Percentiles rank a stretch among this genome's conserved stretches.
Conservation (phyloP, 2,329 filamentous ascomycete genomes). For the Fusarium anguioides region DNA sequence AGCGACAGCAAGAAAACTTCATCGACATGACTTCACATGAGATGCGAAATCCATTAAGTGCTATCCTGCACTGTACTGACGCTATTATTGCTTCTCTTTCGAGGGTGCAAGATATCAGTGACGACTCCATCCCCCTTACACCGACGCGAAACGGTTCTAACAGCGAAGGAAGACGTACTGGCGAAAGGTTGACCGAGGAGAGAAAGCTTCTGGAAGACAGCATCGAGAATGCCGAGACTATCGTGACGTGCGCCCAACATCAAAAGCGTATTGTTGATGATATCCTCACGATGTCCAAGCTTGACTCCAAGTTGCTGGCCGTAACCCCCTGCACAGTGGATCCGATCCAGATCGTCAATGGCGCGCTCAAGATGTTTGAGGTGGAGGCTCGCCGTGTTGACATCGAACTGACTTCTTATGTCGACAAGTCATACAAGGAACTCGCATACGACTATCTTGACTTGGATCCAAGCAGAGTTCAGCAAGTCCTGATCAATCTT, state of each 20-base stretch:
- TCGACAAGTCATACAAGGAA: conserved; percentile 70
- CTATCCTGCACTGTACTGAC: conserved; percentile 79
- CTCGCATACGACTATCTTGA: conserved; percentile 72
- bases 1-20: conserved; percentile 81
- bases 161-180: not conserved
- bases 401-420: conserved; percentile 72
- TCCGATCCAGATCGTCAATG: conserved; percentile 72
- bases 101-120: conserved; percentile 55
- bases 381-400: conserved; percentile 76
- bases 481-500: conserved; percentile 84
- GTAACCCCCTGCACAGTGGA: conserved; percentile 77
- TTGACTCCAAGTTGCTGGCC: conserved; percentile 79
- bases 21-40: conserved; percentile 81
- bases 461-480: conserved; percentile 78
- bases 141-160: conserved; percentile 32
- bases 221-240: conserved; percentile 80
- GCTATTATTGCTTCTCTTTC: conserved; percentile 68
- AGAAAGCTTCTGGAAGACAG: conserved; percentile 65
- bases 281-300: conserved; percentile 77
- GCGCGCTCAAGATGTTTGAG: conserved; percentile 81
- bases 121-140: conserved; percentile 40
- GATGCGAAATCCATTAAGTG: conserved; percentile 78
- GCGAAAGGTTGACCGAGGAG: conserved; percentile 49
- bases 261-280: conserved; percentile 85
- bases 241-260: conserved; percentile 80